A percentile compares a stretch with the other conserved stretches of the same genome.
Conservation (phyloP, 352 stramenopile species). For the Phytophthora pisi region DNA sequence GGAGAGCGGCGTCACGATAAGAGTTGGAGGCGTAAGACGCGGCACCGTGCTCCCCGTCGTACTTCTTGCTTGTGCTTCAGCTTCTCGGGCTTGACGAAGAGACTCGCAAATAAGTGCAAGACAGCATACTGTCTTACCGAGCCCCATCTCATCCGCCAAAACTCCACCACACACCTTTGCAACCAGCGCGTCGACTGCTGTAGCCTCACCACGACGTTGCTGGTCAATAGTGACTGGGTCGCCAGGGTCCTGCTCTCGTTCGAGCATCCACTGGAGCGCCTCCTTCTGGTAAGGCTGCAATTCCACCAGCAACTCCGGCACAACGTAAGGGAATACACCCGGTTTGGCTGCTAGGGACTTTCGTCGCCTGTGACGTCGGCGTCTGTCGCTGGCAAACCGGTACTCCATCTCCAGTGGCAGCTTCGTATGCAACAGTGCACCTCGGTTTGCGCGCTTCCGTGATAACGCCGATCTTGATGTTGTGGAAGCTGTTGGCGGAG, state of each 20-base stretch:
- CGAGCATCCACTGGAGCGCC: slow-evolving; percentile 91
- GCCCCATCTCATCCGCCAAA: slow-evolving; percentile 88
- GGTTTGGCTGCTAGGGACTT: slow-evolving; percentile 49
- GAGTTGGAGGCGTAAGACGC: slow-evolving; percentile 57
- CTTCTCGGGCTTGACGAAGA: slow-evolving; percentile 46
- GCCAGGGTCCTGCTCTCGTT: slow-evolving; percentile 45
- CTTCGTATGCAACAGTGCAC: slow-evolving; percentile 56
- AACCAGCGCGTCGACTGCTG: slow-evolving; percentile 42
- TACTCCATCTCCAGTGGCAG: slow-evolving; percentile 68
- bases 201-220: slow-evolving; percentile 34
- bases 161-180: slow-evolving; percentile 74
- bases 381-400: slow-evolving; percentile 57
- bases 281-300: slow-evolving; percentile 83
- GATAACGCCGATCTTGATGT: slow-evolving; percentile 29
- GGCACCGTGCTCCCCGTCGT: slow-evolving; percentile 37
- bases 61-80: slow-evolving; percentile 31
- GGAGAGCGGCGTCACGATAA: slow-evolving; percentile 86
- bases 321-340: slow-evolving; percentile 45
- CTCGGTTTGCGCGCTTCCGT: slow-evolving; percentile 34
- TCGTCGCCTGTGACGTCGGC: slow-evolving; percentile 46
- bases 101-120: slow-evolving; percentile 81
- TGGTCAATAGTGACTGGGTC: slow-evolving; percentile 38
- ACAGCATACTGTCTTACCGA: slow-evolving; percentile 92
- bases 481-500: slow-evolving; percentile 12
- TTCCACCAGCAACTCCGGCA: slow-evolving; percentile 65